Percentiles rank a stretch among this genome's conserved stretches.
Conservation (phyloP, 345 rosid species). For the Eucalyptus viminalis region DNA sequence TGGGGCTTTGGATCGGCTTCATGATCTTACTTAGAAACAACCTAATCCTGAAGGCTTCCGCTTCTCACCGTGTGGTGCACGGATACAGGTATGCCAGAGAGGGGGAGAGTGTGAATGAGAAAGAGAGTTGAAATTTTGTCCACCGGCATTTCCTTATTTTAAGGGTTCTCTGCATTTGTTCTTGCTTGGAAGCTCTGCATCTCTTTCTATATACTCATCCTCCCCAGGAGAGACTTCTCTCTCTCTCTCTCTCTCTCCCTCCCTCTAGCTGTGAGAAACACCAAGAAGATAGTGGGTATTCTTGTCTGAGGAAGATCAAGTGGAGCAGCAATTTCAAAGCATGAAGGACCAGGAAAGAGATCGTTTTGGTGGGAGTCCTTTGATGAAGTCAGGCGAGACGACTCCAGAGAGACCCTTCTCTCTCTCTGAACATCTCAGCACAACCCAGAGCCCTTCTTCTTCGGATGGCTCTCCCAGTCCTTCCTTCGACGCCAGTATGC, state of each 20-base stretch:
- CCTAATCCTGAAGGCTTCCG: neutral
- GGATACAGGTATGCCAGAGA: neutral
- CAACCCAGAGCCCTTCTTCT: constrained; percentile 2
- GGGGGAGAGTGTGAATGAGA: neutral
- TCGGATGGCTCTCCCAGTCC: neutral
- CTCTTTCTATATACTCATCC: neutral
- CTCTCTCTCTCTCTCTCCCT: neutral
- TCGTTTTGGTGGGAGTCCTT: neutral
- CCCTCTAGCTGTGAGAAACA: neutral
- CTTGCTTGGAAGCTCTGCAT: neutral
- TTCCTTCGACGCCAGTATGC: neutral
- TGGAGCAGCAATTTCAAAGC: neutral
- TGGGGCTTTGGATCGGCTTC: neutral
- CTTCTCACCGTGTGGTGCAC: neutral
- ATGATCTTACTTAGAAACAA: neutral
- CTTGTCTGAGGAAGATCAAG: neutral
- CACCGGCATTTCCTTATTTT: neutral
- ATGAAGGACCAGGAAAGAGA: neutral
- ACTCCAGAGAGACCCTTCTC: constrained; percentile 10
- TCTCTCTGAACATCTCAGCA: neutral
- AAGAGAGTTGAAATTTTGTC: neutral
- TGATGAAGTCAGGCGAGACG: neutral
- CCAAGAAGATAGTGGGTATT: neutral
- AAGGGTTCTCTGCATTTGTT: neutral
- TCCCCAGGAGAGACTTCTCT: neutral